phyloP scores from a whole-genome alignment of 257 asterid genomes.

The Salvia hispanica region DNA sequence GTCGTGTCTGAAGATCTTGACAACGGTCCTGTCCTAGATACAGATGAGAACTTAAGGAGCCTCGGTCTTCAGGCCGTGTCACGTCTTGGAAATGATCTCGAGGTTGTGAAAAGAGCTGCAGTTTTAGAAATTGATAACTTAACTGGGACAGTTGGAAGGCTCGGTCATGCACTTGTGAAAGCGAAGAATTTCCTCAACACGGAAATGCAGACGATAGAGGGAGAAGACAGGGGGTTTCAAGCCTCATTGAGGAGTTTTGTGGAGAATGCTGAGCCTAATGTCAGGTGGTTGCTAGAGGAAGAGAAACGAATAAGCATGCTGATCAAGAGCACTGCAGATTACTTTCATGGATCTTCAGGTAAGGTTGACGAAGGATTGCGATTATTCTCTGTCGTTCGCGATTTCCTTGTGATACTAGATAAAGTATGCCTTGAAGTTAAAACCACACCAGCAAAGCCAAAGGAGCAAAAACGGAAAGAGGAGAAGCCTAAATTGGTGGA shows the following conservation, averaged over 20 bases:
- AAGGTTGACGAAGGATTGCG: conserved; percentile 58
- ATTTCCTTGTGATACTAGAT: conserved; percentile 61
- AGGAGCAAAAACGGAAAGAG: conserved; percentile 7
- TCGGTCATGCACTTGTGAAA: conserved; percentile 43
- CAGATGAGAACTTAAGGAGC: conserved; percentile 53
- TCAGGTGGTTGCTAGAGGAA: conserved; percentile 52
- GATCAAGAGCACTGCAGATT: conserved; percentile 66
- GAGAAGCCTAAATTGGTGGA: not conserved
- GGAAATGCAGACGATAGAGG: conserved; percentile 36
- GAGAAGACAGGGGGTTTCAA: conserved; percentile 48
- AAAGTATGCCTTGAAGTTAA: conserved; percentile 67
- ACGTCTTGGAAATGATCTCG: conserved; percentile 51
- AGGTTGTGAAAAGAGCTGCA: conserved; percentile 62
- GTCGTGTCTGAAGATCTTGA: conserved; percentile 45
- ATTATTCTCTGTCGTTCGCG: conserved; percentile 55
- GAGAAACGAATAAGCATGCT: conserved; percentile 52
- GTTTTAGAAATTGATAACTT: conserved; percentile 52
- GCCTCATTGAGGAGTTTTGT: conserved; percentile 46
- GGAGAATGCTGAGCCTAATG: conserved; percentile 44
- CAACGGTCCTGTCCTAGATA: conserved; percentile 32
- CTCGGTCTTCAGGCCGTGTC: conserved; percentile 68
- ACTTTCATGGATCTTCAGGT: conserved; percentile 67
- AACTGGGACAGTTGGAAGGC: conserved; percentile 50
- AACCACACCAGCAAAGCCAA: conserved; percentile 33
- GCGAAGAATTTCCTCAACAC: conserved; percentile 39